Percentiles rank a stretch among this genome's conserved stretches.
Conservation (phyloP, 139 green algal genomes). For the Desmodesmus armatus region DNA sequence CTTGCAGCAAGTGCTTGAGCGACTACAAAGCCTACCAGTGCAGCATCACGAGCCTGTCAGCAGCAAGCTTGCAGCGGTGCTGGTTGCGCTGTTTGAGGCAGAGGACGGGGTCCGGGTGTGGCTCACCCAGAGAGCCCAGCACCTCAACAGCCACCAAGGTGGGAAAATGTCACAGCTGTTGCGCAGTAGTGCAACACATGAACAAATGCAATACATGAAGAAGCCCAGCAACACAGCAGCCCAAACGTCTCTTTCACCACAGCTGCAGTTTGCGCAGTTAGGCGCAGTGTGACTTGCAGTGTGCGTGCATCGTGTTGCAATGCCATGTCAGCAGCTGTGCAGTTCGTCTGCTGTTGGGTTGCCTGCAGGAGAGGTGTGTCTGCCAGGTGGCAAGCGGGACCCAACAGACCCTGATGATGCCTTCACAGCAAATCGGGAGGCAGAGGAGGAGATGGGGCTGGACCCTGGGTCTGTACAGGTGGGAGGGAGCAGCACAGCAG, state of each 20-base stretch:
- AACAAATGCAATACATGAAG: not conserved
- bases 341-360: not conserved
- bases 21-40: not conserved
- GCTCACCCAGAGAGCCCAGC: constrained; percentile 66
- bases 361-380: constrained; percentile 74
- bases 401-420: constrained; percentile 67
- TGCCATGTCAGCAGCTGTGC: not conserved
- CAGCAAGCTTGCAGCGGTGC: constrained; percentile 43
- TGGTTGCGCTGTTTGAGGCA: constrained; percentile 76
- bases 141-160: constrained; percentile 59
- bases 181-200: not conserved
- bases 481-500: not conserved
- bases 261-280: not conserved
- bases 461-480: constrained; percentile 9
- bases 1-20: not conserved
- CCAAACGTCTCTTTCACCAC: too few species aligned
- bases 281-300: not conserved
- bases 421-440: constrained; percentile 76
- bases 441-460: constrained; percentile 74
- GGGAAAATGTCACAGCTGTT: not conserved
- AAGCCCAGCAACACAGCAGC: not conserved
- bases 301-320: not conserved
- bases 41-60: constrained; percentile 32
- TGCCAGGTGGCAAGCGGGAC: constrained; percentile 85
- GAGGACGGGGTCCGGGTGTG: constrained; percentile 54